Conservation (phyloP, 192 early-diverging fungal species). For the Coemansia sp. region DNA sequence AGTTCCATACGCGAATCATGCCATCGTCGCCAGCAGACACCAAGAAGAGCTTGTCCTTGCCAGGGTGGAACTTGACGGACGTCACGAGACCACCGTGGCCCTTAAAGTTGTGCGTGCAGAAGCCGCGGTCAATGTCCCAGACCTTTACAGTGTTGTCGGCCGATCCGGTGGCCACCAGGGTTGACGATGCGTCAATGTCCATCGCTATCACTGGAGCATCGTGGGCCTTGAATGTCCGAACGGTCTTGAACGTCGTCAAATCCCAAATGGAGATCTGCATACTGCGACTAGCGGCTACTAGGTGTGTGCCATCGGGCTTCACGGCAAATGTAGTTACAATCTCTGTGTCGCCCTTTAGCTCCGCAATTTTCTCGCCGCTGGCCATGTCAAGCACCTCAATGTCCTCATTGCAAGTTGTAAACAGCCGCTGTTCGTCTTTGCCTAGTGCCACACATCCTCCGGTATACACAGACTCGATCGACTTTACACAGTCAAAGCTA, state of each 20-base stretch:
- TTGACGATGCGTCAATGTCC: conserved; percentile 85
- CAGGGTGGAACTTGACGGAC: conserved; percentile 76
- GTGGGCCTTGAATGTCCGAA: conserved; percentile 62
- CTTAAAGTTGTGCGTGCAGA: conserved; percentile 91
- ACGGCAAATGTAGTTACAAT: conserved; percentile 83
- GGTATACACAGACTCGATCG: conserved; percentile 87
- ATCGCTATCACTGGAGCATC: conserved; percentile 91
- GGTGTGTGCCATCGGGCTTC: conserved; percentile 67
- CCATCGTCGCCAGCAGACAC: conserved; percentile 91
- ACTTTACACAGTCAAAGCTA: conserved; percentile 71
- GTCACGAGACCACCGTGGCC: conserved; percentile 89
- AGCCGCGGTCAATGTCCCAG: conserved; percentile 91
- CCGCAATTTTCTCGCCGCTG: conserved; percentile 58
- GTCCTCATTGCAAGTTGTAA: conserved; percentile 79
- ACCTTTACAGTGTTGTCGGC: conserved; percentile 93
- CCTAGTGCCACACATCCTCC: conserved; percentile 77
- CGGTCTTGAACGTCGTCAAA: conserved; percentile 64
- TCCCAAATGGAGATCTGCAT: conserved; percentile 78
- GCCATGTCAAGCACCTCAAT: conserved; percentile 70
- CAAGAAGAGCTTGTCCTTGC: conserved; percentile 56
- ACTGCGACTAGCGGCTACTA: conserved; percentile 80
- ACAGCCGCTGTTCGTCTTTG: conserved; percentile 62
- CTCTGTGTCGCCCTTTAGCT: conserved; percentile 78
- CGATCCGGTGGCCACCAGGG: conserved; percentile 91
- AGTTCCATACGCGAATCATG: conserved; percentile 85